Evolutionary conservation across 2,329 filamentous ascomycete genomes (phyloP).

Genomic region (Alternaria triticimaculans): DNA sequence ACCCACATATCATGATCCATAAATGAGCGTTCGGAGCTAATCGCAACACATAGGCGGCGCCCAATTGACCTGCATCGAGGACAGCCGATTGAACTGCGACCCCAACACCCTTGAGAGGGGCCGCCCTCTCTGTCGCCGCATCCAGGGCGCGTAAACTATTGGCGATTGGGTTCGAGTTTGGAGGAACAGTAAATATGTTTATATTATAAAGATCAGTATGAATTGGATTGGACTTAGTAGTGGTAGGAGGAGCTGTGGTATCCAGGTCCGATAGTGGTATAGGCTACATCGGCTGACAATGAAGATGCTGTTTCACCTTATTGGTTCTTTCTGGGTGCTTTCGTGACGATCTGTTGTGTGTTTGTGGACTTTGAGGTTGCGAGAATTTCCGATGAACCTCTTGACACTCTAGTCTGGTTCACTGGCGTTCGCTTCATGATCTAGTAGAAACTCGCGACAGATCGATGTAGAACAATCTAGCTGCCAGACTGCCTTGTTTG

Average conservation of each 20-base stretch:
- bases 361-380: not conserved
- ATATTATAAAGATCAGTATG: conserved; percentile 9
- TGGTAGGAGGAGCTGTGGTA: not conserved
- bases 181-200: not conserved
- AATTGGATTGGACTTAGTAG: not conserved
- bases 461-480: not conserved
- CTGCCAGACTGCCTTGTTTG: not conserved
- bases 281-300: not conserved
- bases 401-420: not conserved
- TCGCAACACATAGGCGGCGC: conserved; percentile 23
- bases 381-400: not conserved
- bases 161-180: not conserved
- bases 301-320: not conserved
- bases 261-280: not conserved
- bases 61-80: conserved; percentile 37
- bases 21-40: not conserved
- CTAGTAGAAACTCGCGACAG: not conserved
- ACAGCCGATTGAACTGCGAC: conserved; percentile 32
- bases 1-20: no score
- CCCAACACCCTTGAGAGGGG: conserved; percentile 32
- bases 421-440: not conserved
- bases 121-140: conserved; percentile 24
- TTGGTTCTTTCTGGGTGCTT: not conserved
- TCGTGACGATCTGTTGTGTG: not conserved
- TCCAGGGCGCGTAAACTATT: not conserved